phyloP scores from a whole-genome alignment of 352 stramenopile genomes.

The Phytopythium cucurbitacearum region DNA sequence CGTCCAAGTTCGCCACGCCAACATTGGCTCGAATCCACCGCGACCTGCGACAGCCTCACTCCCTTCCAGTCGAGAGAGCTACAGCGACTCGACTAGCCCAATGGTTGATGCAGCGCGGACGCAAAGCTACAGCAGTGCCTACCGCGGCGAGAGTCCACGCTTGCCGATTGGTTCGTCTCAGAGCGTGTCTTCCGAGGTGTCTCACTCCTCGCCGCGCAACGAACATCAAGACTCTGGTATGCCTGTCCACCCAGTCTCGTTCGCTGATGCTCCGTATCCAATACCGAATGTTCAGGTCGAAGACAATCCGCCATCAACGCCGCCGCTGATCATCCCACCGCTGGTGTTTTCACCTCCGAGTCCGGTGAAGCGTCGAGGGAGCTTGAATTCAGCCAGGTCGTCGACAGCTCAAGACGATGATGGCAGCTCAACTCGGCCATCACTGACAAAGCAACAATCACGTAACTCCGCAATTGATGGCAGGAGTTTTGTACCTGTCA shows the following conservation, averaged over 20 bases:
- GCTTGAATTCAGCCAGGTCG: slow-evolving; percentile 1
- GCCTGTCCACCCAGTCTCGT: too few relatives aligned
- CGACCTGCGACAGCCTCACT: too few relatives aligned
- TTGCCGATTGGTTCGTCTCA: too few relatives aligned
- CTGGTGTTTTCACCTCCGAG: background rate
- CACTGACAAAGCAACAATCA: slow-evolving; percentile 4
- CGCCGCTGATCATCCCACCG: slow-evolving; percentile 12
- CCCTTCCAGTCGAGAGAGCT: slow-evolving; percentile 1
- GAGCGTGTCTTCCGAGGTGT: too few relatives aligned
- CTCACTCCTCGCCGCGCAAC: too few relatives aligned
- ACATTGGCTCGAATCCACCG: slow-evolving; percentile 13
- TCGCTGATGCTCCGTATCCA: too few relatives aligned
- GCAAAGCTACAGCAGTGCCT: too few relatives aligned
- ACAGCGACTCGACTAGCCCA: background rate
- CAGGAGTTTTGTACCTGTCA: background rate
- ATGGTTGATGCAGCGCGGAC: too few relatives aligned
- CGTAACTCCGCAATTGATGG: background rate
- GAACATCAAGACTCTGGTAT: too few relatives aligned
- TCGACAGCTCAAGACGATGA: slow-evolving; percentile 1
- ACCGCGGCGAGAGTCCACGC: too few relatives aligned
- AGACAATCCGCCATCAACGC: background rate
- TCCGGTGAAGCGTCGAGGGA: slow-evolving; percentile 3
- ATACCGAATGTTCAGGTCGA: too few relatives aligned
- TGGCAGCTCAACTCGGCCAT: background rate
- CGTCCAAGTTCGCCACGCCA: slow-evolving; percentile 69